Base-by-base conservation (phyloP, 257 asterid species). In the Nicotiana benthamiana region DNA sequence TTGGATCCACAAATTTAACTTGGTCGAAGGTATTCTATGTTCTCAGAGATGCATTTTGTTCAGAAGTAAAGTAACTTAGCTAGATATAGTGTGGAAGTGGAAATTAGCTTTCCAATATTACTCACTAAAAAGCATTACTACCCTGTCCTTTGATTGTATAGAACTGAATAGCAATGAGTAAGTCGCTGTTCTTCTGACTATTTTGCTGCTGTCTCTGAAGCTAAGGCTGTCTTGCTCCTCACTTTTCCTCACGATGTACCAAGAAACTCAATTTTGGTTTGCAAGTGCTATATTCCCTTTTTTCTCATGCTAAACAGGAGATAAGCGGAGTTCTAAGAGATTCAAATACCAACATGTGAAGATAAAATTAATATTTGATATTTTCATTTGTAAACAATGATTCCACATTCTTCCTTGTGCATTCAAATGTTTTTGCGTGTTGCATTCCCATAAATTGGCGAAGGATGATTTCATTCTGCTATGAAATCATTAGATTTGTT, bases 1-100 rank as follows among this genome's bases (percentile, higher is more conserved):
- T 81, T 80, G 93, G 89, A 83, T 77, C 92, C 63, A 80, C 91
- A 74, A 80, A 80, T 83, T 79, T 89, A 20, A 81, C 87, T 76
- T 80, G 81, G 81, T 84, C 88, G 26, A 90, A 89, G 97, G 97
- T 93, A 85, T 77, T 68, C 22, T 51, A 52, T 15, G 34, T 52
- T 76, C 46, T 34, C 12, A 15, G 20, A 9, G 5, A 59, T 36
- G 40, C 13, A 59, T 43, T 74, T 70, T 32, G 22, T 64, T 16
- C 70, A 61, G n/a, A 46, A 15, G 11, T 24, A 48, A 79, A 48
- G 76, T 52, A 63, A 63, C 26, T 22, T 18, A 54, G 78, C 30
- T 53, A 40, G 32, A 20, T n/a, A 17, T 28, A 68, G 27, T 18
- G 8, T 43, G 20, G 36, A 34, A 32, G 36, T 32, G 36, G 36